Evolutionary conservation across 306 rosid species (phyloP).

Genomic region (Prunus mira): DNA sequence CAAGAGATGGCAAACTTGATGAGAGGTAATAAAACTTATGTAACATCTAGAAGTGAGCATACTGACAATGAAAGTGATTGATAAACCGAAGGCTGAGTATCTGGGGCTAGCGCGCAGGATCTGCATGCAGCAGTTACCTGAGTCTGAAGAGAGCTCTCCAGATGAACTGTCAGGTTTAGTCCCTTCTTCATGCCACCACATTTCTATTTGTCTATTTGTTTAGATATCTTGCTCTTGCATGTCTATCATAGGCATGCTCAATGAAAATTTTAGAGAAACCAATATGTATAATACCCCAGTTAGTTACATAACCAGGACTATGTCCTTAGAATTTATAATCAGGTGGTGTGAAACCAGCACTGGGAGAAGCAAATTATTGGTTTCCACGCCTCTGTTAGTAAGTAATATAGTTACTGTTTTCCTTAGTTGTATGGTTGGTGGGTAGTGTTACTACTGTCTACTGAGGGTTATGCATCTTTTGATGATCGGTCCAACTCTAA

Average conservation of each 20-base stretch:
- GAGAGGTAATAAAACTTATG: conserved; percentile 38
- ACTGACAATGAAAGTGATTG: conserved; percentile 55
- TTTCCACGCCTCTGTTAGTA: neutral
- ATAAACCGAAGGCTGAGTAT: conserved; percentile 2
- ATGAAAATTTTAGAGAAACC: neutral
- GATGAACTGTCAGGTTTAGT: neutral
- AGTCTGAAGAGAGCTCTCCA: neutral
- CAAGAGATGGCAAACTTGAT: conserved; percentile 57
- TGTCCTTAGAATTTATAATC: neutral
- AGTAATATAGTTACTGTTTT: neutral
- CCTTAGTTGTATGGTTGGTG: neutral
- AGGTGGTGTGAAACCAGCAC: neutral
- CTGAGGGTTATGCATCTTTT: neutral
- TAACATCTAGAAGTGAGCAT: conserved; percentile 30
- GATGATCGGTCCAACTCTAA: too few relatives aligned
- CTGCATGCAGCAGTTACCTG: neutral
- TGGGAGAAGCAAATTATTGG: neutral
- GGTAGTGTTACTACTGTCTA: neutral
- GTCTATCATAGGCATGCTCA: neutral
- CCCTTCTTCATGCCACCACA: neutral
- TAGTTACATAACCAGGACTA: too few relatives aligned
- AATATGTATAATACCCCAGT: neutral
- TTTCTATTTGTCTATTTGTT: neutral
- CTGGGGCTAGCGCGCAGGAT: neutral
- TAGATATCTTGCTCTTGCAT: neutral